These are phyloP conservation scores for Cyberlindnera galapagoensis DNA, from an alignment of 805 yeast genomes.

Conservation along the genomic window DNA sequence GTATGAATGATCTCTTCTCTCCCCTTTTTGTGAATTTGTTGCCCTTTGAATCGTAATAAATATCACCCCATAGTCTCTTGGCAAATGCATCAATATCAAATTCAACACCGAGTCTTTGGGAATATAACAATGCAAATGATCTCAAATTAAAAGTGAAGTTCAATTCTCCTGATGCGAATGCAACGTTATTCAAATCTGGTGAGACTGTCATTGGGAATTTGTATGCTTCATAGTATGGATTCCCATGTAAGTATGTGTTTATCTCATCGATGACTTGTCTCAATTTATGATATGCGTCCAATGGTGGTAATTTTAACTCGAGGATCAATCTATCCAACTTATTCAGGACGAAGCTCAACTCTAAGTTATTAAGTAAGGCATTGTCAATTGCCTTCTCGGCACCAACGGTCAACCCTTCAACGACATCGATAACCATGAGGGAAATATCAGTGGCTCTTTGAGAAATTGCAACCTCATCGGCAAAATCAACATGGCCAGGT, in stretches of 20 bases:
- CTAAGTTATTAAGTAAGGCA: conserved; percentile 42
- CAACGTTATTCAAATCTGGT: conserved; percentile 60
- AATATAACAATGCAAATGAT: conserved; percentile 53
- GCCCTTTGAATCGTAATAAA: conserved; percentile 38
- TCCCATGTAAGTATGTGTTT: conserved; percentile 43
- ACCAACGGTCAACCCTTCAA: conserved; percentile 71
- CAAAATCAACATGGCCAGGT: conserved; percentile 88
- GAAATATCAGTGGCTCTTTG: conserved; percentile 58
- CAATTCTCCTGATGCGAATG: conserved; percentile 65
- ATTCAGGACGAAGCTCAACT: conserved; percentile 59
- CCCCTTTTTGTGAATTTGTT: conserved; percentile 38
- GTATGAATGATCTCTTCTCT: conserved; percentile 29
- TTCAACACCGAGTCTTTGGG: conserved; percentile 26
- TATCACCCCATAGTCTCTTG: conserved; percentile 70
- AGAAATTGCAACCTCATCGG: conserved; percentile 63
- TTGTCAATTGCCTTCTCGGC: conserved; percentile 46
- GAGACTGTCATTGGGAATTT: conserved; percentile 31
- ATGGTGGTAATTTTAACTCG: conserved; percentile 70
- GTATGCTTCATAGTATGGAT: conserved; percentile 23
- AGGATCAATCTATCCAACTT: conserved; percentile 82
- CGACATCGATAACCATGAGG: conserved; percentile 69
- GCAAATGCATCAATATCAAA: conserved; percentile 38
- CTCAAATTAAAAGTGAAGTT: conserved; percentile 59
- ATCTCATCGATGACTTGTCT: conserved; percentile 53
- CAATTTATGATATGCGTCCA: conserved; percentile 67